These are phyloP conservation scores for Cydonia oblonga DNA, from an alignment of 331 rosid species.

Conservation along the genomic window DNA sequence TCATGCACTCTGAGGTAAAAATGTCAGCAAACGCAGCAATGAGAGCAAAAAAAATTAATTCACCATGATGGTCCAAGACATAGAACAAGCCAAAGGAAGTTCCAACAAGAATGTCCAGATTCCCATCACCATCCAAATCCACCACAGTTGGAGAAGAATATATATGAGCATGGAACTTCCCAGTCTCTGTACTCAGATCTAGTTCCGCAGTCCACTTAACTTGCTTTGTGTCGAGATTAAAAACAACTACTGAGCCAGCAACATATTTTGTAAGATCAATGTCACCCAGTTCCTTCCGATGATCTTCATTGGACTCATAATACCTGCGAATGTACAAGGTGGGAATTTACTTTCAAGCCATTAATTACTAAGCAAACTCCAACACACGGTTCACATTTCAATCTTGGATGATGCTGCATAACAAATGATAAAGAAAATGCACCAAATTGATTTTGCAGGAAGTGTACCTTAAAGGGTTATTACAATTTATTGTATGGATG, in stretches of 20 bases:
- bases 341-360: constrained; percentile 26
- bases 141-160: constrained; percentile 83
- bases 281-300: constrained; percentile 78
- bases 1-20: background rate
- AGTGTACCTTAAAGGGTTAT: background rate
- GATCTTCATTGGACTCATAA: constrained; percentile 72
- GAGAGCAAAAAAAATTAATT: constrained; percentile 1
- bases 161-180: constrained; percentile 59
- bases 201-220: constrained; percentile 86
- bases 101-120: constrained; percentile 88
- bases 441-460: background rate
- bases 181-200: constrained; percentile 82
- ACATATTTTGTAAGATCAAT: constrained; percentile 84
- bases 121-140: constrained; percentile 97
- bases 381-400: background rate
- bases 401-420: background rate
- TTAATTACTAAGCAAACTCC: background rate
- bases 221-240: constrained; percentile 85
- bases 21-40: background rate
- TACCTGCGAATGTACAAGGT: constrained; percentile 61
- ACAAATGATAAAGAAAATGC: background rate
- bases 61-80: constrained; percentile 91
- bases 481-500: background rate
- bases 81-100: constrained; percentile 91
- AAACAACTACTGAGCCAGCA: constrained; percentile 87